A percentile compares a stretch with the other conserved stretches of the same genome.
phyloP scores from a whole-genome alignment of 2,329 filamentous ascomycete species.

The Venturia asperata region DNA sequence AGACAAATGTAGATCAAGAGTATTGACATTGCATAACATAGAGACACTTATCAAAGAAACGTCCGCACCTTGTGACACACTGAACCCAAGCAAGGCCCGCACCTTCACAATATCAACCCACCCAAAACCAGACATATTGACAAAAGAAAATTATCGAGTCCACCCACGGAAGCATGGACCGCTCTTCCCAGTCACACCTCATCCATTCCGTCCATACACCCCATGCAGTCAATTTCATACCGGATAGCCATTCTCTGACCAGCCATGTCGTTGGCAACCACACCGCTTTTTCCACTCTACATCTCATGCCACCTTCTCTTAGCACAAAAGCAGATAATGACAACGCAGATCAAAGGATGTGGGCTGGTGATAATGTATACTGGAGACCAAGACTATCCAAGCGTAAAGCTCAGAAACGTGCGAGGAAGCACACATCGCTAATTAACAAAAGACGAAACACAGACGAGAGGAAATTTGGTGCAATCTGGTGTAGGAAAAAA shows the following conservation, averaged over 20 bases:
- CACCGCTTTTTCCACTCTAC: neutral
- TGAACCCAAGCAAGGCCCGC: neutral
- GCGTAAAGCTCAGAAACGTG: neutral
- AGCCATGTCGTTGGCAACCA: conserved; percentile 3
- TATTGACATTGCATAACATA: conserved; percentile 11
- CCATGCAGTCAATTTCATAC: neutral
- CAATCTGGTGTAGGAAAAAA: neutral
- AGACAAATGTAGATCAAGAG: neutral
- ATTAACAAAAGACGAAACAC: neutral
- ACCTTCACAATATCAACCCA: neutral
- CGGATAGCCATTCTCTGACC: neutral
- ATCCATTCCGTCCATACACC: neutral
- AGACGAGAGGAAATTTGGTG: neutral
- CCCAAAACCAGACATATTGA: neutral
- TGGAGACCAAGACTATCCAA: conserved; percentile 5
- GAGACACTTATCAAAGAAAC: conserved; percentile 8
- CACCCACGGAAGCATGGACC: conserved; percentile 5
- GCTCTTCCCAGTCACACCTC: conserved; percentile 3
- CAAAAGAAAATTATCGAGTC: neutral
- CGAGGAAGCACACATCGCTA: conserved; percentile 4
- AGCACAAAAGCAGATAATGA: neutral
- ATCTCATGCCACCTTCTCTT: neutral
- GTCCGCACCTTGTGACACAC: neutral
- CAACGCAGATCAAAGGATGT: neutral
- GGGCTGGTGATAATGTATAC: conserved; percentile 2